A percentile compares a stretch with the other conserved stretches of the same genome.
These are phyloP conservation scores for Coprinopsis strossmayeri DNA, from an alignment of 768 basidiomycete species.

Conservation along the genomic window DNA sequence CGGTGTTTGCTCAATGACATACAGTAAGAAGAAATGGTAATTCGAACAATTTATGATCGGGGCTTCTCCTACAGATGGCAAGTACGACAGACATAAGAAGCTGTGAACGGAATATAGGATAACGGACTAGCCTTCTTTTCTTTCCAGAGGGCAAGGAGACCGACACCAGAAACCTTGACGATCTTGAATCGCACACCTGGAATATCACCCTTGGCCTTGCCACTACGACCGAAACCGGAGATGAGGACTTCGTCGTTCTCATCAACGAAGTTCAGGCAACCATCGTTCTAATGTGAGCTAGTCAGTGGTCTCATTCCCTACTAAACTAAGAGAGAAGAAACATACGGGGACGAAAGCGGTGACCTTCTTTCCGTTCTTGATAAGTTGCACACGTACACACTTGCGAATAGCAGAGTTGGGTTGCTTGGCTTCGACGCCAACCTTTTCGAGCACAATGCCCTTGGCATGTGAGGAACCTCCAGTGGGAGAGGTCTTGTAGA, in stretches of 20 bases:
- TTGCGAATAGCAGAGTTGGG: conserved; percentile 99
- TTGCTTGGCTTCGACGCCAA: conserved; percentile 99
- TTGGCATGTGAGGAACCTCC: conserved; percentile 99
- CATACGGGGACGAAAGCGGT: conserved; percentile 98
- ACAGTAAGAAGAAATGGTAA: not conserved
- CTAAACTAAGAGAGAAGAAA: conserved; percentile 14
- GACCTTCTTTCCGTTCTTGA: conserved; percentile 99
- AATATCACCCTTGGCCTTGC: conserved; percentile 99
- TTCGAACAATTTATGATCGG: conserved; percentile 23
- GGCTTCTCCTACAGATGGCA: conserved; percentile 49
- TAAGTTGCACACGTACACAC: conserved; percentile 99
- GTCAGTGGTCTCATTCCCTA: not conserved
- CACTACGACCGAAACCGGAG: conserved; percentile 99
- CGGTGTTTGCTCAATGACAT: not conserved
- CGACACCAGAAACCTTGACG: conserved; percentile 99
- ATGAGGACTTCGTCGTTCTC: conserved; percentile 99
- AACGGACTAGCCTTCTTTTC: conserved; percentile 84
- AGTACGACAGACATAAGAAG: not conserved
- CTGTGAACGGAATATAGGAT: not conserved
- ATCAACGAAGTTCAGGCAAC: conserved; percentile 97
- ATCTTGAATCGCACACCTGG: conserved; percentile 99
- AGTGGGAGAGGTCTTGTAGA: conserved; percentile 99
- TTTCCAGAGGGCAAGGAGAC: conserved; percentile 96
- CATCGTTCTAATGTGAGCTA: conserved; percentile 63
- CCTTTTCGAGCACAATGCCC: conserved; percentile 99